Conservation (phyloP, 495 filamentous ascomycete genomes). For the Friedmanniomyces endolithicus region DNA sequence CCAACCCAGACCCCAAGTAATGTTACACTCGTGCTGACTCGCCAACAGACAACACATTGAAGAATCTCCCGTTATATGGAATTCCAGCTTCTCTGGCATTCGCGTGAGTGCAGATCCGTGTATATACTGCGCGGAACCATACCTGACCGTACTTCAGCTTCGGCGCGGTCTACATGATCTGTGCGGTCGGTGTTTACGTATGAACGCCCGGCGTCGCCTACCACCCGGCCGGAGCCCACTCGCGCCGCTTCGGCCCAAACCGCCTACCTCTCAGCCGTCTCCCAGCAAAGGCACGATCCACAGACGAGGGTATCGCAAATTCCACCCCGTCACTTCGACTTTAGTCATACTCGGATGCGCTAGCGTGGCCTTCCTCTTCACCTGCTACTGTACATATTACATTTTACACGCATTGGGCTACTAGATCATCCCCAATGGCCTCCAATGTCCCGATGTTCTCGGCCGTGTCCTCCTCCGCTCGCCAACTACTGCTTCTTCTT, state of each 20-base stretch:
- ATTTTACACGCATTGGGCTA: neutral
- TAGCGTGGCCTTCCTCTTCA: slow-evolving; percentile 2
- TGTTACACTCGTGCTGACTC: neutral
- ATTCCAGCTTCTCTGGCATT: slow-evolving; percentile 77
- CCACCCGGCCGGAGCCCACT: neutral
- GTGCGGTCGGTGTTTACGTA: slow-evolving; percentile 96
- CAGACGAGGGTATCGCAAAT: neutral
- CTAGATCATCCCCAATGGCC: slow-evolving; percentile 5
- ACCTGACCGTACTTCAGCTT: slow-evolving; percentile 44
- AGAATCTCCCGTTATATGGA: slow-evolving; percentile 64
- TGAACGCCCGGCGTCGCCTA: slow-evolving; percentile 32
- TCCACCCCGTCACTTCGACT: slow-evolving; percentile 10
- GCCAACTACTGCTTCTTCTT: slow-evolving; percentile 79
- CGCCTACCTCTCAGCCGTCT: neutral
- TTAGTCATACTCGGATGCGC: slow-evolving; percentile 7
- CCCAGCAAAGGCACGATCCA: neutral
- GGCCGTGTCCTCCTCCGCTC: slow-evolving; percentile 73
- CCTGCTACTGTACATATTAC: neutral
- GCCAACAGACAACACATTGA: slow-evolving; percentile 71
- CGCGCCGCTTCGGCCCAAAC: neutral
- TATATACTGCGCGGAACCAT: neutral
- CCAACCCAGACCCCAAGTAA: neutral
- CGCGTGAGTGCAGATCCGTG: slow-evolving; percentile 47
- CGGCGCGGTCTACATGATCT: slow-evolving; percentile 95
- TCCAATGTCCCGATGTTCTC: slow-evolving; percentile 51